These are phyloP conservation scores for Aspergillus affinis DNA, from an alignment of 495 filamentous ascomycete species.

Conservation along the genomic window DNA sequence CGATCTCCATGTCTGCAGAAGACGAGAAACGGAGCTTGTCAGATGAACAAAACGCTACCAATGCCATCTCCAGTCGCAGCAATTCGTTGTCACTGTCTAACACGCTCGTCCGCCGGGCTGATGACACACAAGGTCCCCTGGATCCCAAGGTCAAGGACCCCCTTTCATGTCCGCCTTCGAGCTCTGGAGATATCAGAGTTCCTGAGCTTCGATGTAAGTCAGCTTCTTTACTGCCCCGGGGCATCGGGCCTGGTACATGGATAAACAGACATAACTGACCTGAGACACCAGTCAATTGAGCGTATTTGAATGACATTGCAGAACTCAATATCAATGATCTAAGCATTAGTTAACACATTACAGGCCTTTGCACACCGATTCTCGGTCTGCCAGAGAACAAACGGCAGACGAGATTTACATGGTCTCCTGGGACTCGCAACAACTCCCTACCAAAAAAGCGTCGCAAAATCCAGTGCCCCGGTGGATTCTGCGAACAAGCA, in stretches of 20 bases:
- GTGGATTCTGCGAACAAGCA: not conserved
- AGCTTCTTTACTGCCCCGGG: not conserved
- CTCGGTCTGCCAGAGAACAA: constrained; percentile 6
- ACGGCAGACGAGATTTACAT: constrained; percentile 1
- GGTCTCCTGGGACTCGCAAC: constrained; percentile 6
- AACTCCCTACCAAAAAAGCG: not conserved
- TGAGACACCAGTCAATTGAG: constrained; percentile 5
- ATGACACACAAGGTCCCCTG: not conserved
- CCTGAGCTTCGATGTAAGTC: constrained; percentile 14
- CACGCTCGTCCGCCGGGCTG: not conserved
- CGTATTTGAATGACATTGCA: constrained; percentile 3
- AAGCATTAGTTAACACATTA: not conserved
- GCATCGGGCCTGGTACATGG: not conserved
- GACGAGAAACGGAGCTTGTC: not conserved
- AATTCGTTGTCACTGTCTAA: too few species aligned
- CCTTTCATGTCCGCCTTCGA: constrained; percentile 4
- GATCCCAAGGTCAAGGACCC: constrained; percentile 1
- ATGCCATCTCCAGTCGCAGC: too few species aligned
- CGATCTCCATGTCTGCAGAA: constrained; percentile 2
- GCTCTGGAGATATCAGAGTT: constrained; percentile 9
- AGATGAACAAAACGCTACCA: constrained; percentile 1
- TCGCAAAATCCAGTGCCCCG: constrained; percentile 6
- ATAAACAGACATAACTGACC: not conserved
- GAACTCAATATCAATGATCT: too few species aligned
- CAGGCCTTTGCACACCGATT: constrained; percentile 9